phyloP scores from a whole-genome alignment of 495 filamentous ascomycete genomes.

The Saxophila tyrrhenica region DNA sequence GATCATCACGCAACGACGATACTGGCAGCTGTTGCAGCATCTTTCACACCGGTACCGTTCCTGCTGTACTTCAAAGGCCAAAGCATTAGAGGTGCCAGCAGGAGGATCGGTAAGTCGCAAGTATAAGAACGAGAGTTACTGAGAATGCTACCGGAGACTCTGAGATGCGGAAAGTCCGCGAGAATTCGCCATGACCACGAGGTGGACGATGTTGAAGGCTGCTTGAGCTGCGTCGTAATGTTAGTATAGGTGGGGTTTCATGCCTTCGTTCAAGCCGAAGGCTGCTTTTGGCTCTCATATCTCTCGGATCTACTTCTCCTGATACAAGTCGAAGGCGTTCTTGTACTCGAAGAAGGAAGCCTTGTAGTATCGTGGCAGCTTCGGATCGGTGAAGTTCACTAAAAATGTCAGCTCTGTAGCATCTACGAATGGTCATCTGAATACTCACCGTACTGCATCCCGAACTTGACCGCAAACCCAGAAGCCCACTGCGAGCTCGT shows the following conservation, averaged over 20 bases:
- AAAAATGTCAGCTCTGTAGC: not conserved
- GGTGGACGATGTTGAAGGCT: no score
- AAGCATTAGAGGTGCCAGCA: not conserved
- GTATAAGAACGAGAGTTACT: no score
- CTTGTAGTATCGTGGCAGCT: conserved; percentile 26
- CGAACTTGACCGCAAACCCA: conserved; percentile 8
- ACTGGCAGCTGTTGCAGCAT: not conserved
- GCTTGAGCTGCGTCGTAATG: no score
- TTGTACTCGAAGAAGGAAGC: conserved; percentile 29
- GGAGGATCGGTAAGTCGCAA: not conserved
- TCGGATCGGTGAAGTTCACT: conserved; percentile 26
- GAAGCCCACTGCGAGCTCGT: conserved; percentile 3
- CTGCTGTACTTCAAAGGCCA: not conserved
- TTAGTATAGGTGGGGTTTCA: no score
- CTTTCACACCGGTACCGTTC: not conserved
- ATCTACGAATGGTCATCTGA: not conserved
- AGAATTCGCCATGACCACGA: no score
- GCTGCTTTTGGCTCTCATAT: no score
- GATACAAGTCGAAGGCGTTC: conserved; percentile 24
- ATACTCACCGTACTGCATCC: conserved; percentile 22
- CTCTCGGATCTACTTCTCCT: conserved; percentile 24
- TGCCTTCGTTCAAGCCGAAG: no score
- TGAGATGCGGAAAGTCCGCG: no score
- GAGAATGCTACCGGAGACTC: no score
- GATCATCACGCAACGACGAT: not conserved